Base-by-base conservation (phyloP, 2,329 filamentous ascomycete species). In the Ploettnerulaceae sp. region DNA sequence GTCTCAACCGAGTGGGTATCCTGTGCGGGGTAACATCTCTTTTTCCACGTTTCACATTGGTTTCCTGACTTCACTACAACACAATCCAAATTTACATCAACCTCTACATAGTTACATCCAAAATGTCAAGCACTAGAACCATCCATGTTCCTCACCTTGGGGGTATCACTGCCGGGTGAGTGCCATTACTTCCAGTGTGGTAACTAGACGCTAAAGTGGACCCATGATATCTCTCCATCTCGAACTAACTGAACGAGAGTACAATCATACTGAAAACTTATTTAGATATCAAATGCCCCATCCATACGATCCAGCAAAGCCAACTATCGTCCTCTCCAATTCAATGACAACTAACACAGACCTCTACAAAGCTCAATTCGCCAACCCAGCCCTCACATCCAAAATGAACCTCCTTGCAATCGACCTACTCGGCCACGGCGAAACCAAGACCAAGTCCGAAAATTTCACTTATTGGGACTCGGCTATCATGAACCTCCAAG, bases 401-500 rank as follows among this genome's bases (percentile, higher is more conserved):
- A 64, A 63, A 4, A 65, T 69, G 55, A 77, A 77, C 55, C 64
- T 77, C 5, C 60, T 77, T 5, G 73, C 73, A 33, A 67, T 77
- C 46, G 74, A 77, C 61, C 73, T 71, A 1, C 67, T 77, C 0
- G 74, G 74, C 46, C 74, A 77, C 54, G 74, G 74, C 51, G 61
- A 68, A 12, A 76, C 73, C 1, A 64, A 59, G 45, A 49, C 48
- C 1, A 49, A 42, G 7, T 28, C 58, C 0, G 71, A 75, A 55
- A 70, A 74, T 48, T 77, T 74, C 55, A 77, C 72, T 2, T 76
- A 75, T 63, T 77, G 75, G 75, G 75, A 77, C 58, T 64, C 73
- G 3, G 74, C 74, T 34, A 62, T 68, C 48, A 71, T 81, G 71
- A 70, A 71, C 8, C 62, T 78, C 7, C 75, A 81, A 62, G 74